Percentiles rank a stretch among this genome's conserved stretches.
phyloP scores from a whole-genome alignment of 805 yeast species.

The Saccharomyces mikatae region DNA sequence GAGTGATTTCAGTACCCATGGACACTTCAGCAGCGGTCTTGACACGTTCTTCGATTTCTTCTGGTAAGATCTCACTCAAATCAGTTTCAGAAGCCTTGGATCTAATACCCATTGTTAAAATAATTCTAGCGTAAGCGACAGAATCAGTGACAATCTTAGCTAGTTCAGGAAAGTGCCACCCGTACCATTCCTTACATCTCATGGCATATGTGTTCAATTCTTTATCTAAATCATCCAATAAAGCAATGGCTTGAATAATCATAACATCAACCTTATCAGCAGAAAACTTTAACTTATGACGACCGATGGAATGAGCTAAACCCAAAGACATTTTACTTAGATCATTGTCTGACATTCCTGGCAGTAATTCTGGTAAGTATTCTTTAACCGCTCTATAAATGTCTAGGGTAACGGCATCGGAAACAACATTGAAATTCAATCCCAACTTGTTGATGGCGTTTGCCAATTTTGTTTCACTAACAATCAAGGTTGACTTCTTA shows the following conservation, averaged over 20 bases:
- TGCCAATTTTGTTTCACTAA: constrained; percentile 91
- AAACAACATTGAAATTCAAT: constrained; percentile 75
- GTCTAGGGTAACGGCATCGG: constrained; percentile 92
- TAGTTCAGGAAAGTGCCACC: constrained; percentile 99
- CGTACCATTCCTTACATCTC: constrained; percentile 99
- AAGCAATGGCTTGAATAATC: constrained; percentile 98
- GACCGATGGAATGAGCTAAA: constrained; percentile 96
- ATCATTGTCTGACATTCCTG: constrained; percentile 82
- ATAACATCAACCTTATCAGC: constrained; percentile 98
- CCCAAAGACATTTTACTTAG: constrained; percentile 93
- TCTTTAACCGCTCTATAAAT: constrained; percentile 93
- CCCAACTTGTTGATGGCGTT: constrained; percentile 94
- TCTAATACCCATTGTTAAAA: constrained; percentile 89
- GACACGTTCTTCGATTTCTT: constrained; percentile 83
- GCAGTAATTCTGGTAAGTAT: constrained; percentile 85
- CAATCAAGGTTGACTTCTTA: constrained; percentile 81
- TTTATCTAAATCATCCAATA: constrained; percentile 93
- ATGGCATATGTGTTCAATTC: constrained; percentile 96
- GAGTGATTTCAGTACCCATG: constrained; percentile 98
- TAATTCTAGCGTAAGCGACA: constrained; percentile 90
- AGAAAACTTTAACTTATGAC: constrained; percentile 94
- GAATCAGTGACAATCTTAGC: constrained; percentile 95
- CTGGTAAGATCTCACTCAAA: constrained; percentile 84
- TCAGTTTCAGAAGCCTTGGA: constrained; percentile 86
- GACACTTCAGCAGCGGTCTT: constrained; percentile 94